phyloP scores from a whole-genome alignment of 2,329 filamentous ascomycete species.

The Ustulina deusta region DNA sequence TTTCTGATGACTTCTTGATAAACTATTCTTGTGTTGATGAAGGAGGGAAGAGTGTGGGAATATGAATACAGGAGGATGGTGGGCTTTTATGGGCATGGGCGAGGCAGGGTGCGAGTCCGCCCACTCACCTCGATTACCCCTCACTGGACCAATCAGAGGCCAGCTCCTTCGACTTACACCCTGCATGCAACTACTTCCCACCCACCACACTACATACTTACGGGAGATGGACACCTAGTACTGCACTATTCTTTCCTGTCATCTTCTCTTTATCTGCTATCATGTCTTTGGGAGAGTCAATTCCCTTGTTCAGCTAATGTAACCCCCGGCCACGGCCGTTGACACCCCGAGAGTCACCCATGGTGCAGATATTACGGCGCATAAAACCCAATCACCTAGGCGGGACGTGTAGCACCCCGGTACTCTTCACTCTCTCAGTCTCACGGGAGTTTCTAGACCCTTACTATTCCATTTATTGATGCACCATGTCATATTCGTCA shows the following conservation, averaged over 20 bases:
- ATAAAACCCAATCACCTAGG: background rate
- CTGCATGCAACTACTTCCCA: constrained; percentile 38
- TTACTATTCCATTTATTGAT: background rate
- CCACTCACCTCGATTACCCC: constrained; percentile 35
- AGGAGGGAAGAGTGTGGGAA: constrained; percentile 40
- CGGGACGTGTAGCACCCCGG: background rate
- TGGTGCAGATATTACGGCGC: constrained; percentile 4
- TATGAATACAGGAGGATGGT: constrained; percentile 40
- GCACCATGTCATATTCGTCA: constrained; percentile 8
- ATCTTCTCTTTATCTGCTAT: background rate
- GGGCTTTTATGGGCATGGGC: constrained; percentile 47
- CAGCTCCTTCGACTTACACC: constrained; percentile 36
- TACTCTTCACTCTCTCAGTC: background rate
- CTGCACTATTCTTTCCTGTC: constrained; percentile 20
- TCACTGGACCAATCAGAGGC: constrained; percentile 44
- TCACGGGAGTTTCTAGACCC: background rate
- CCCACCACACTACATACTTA: constrained; percentile 33
- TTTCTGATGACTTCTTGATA: constrained; percentile 39
- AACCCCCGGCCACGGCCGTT: constrained; percentile 10
- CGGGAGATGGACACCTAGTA: constrained; percentile 32
- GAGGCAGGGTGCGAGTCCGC: constrained; percentile 42
- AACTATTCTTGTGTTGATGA: constrained; percentile 29
- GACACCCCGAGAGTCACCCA: constrained; percentile 14
- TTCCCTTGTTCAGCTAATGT: constrained; percentile 22
- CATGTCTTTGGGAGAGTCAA: constrained; percentile 13